Evolutionary conservation across 768 basidiomycete species (phyloP).

Genomic region (Exsudoporus frostii): DNA sequence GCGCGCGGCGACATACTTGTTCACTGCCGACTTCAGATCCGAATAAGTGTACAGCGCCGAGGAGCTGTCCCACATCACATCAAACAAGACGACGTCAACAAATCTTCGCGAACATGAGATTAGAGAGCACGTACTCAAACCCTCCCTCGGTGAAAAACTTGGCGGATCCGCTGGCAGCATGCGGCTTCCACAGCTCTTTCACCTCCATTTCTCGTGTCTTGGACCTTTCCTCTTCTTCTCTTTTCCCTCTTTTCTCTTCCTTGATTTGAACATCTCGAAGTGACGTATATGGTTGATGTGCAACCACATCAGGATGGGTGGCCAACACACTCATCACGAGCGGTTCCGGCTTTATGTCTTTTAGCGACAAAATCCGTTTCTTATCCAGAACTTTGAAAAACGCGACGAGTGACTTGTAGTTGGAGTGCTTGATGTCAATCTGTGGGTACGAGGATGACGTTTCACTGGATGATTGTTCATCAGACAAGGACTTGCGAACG

Average conservation of each 20-base stretch:
- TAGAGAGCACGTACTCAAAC: constrained; percentile 48
- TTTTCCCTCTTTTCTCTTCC: constrained; percentile 56
- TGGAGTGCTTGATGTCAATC: constrained; percentile 75
- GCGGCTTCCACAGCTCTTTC: constrained; percentile 75
- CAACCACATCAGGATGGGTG: constrained; percentile 52
- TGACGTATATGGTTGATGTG: constrained; percentile 53
- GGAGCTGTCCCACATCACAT: constrained; percentile 36
- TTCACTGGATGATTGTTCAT: constrained; percentile 10
- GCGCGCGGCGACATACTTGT: constrained; percentile 58
- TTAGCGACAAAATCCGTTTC: constrained; percentile 65
- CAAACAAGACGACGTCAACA: background rate
- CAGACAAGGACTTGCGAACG: constrained; percentile 16
- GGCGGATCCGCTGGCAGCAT: constrained; percentile 42
- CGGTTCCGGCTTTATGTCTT: constrained; percentile 55
- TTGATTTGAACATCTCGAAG: constrained; percentile 64
- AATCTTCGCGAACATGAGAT: background rate
- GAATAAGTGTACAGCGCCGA: constrained; percentile 50
- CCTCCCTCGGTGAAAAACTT: constrained; percentile 63
- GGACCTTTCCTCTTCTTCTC: constrained; percentile 47
- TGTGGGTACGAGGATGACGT: constrained; percentile 35
- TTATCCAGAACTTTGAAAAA: constrained; percentile 82
- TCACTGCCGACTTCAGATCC: constrained; percentile 57
- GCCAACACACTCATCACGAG: constrained; percentile 53
- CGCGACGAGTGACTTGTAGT: constrained; percentile 74
- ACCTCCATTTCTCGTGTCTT: constrained; percentile 53